phyloP scores from a whole-genome alignment of 257 asterid species.

The Cordia subcordata region DNA sequence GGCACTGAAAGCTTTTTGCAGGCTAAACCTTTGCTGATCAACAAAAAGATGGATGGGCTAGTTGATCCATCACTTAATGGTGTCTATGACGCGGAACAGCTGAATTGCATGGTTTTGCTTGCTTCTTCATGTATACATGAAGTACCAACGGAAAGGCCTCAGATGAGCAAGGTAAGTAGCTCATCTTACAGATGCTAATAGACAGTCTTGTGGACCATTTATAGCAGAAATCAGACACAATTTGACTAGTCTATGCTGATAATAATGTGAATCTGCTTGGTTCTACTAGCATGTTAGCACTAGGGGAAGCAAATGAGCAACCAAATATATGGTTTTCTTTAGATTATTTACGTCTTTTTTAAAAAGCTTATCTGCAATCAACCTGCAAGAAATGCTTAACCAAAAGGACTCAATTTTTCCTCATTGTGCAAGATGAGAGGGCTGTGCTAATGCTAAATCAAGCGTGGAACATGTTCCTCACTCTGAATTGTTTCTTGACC shows the following conservation, averaged over 20 bases:
- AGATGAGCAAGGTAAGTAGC: constrained; percentile 71
- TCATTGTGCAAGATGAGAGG: too few species aligned
- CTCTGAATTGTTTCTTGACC: background rate
- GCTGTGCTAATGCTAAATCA: too few species aligned
- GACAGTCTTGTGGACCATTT: background rate
- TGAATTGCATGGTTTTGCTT: constrained; percentile 56
- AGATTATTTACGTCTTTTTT: too few species aligned
- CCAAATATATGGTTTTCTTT: too few species aligned
- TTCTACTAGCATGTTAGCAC: too few species aligned
- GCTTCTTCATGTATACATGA: constrained; percentile 76
- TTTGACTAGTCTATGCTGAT: background rate
- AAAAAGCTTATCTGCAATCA: too few species aligned
- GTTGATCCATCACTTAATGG: constrained; percentile 66
- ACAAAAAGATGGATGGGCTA: constrained; percentile 42
- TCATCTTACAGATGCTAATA: background rate
- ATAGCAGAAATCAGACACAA: background rate
- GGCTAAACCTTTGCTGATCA: constrained; percentile 77
- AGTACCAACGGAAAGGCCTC: constrained; percentile 66
- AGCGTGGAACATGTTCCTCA: too few species aligned
- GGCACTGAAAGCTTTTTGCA: constrained; percentile 23
- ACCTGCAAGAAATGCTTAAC: too few species aligned
- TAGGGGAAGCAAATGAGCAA: too few species aligned
- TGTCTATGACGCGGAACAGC: constrained; percentile 55
- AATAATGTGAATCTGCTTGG: too few species aligned
- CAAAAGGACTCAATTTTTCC: too few species aligned